Evolutionary conservation across 768 basidiomycete species (phyloP), one percentile per base, ranked within the genome.

Genomic region (Xerocomellus amylosporus): DNA sequence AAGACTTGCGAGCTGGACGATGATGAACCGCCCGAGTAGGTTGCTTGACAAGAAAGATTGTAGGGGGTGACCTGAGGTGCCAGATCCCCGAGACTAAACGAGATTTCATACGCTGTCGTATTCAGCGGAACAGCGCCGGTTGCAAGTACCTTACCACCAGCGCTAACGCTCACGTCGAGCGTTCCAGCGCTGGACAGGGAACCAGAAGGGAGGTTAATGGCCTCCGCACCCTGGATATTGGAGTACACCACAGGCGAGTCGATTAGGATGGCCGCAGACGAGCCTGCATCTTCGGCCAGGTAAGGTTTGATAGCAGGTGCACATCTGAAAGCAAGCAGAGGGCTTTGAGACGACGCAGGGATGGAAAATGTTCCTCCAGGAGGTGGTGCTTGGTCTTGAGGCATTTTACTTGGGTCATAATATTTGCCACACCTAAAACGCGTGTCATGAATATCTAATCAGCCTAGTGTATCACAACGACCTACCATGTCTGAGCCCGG

Each of bases 221-320:
- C 65, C 5, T 63, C 61, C 0, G 83, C 78, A 46, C 75, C 77
- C 13, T 72, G 64, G 14, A 85, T 76, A 24, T 75, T 62, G 15
- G 71, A 71, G 53, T 75, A 77, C 2, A 77, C 76, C 22, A 86
- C 65, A 10, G 77, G 76, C 1, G 82, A 70, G 51, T 85, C 83
- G 37, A 85, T 71, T 26, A 86, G 67, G 45, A 85, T 74, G 15
- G 78, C 73, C 2, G 75, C 73, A 3, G 75, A 69, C 36, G 70
- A 68, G 24, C 64, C 59, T 7, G 72, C 73, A 54, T 84, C 83
- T 56, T 79, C 80, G 6, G 79, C 74, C 20, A 86, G 72, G 63
- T 83, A 86, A 2, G 84, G 84, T 28, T 76, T 74, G 46, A 84
- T 75, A 2, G 82, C 80, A 31, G 82, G 83, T 0, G 75, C 74